Percentiles rank a stretch among this genome's conserved stretches.
These are phyloP conservation scores for Nicotiana benthamiana DNA, from an alignment of 257 asterid species.

Conservation along the genomic window DNA sequence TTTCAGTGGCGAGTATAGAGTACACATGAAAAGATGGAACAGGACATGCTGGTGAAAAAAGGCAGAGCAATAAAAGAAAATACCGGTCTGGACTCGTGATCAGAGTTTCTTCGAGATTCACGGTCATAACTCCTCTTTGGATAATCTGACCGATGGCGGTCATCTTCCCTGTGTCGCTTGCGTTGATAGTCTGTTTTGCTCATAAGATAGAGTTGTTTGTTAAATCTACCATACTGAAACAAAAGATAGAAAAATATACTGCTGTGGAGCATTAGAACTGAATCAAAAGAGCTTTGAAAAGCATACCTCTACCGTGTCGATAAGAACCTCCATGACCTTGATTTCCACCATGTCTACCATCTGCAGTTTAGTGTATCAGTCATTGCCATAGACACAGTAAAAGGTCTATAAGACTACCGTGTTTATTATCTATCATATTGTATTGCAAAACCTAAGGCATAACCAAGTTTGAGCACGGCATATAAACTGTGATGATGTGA, in stretches of 20 bases:
- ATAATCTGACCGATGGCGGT: conserved; percentile 52
- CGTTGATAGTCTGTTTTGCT: conserved; percentile 50
- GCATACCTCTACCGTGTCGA: conserved; percentile 73
- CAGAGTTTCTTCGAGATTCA: conserved; percentile 69
- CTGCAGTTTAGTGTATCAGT: conserved; percentile 24
- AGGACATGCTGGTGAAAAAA: neutral
- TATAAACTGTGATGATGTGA: neutral
- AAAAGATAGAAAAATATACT: neutral
- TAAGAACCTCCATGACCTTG: conserved; percentile 68
- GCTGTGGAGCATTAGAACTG: neutral
- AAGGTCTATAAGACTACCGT: neutral
- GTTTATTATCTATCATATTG: neutral
- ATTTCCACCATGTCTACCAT: conserved; percentile 71
- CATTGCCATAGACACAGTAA: neutral
- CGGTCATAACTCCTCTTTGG: conserved; percentile 64
- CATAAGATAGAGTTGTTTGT: neutral
- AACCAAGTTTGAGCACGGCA: too few relatives aligned
- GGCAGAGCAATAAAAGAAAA: conserved; percentile 9
- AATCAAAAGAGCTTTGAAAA: neutral
- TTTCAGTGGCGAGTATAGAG: too few relatives aligned
- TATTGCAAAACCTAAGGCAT: neutral
- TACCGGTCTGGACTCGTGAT: conserved; percentile 79
- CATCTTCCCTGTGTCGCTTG: conserved; percentile 75
- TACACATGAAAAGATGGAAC: neutral
- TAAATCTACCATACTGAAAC: neutral